Base-by-base conservation (phyloP, 2,329 filamentous ascomycete species). In the Arthrobotrys sinensis region DNA sequence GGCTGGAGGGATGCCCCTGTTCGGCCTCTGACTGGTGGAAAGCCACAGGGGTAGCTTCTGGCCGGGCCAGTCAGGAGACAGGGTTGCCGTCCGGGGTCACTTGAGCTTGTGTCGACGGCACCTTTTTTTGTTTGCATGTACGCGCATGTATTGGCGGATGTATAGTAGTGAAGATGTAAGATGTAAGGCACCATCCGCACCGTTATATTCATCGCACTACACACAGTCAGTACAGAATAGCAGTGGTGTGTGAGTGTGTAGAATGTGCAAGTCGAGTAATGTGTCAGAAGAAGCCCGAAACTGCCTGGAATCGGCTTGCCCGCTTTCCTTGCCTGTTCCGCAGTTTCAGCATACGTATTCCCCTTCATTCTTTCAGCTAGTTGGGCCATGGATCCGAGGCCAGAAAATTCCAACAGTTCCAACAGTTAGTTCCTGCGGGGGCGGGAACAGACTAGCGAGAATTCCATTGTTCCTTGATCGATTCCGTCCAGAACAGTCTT, bases 1-100 rank as follows among this genome's bases (percentile, higher is more conserved):
- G 72, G 72, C 64, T 76, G 72, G 72, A 28, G 55, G 55, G 64
- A 50, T 11, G 28, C 16, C 72, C 63, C 52, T 46, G 24, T 21
- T 50, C 60, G 48, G 60, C 12, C 12, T 52, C 46, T 52, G 24
- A 72, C 52, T 72, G 68, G 68, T 62, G 34, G 50, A 24, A 72
- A 62, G 32, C 43, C 34, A 45, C 68, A 64, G 57, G 68, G 55
- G 57, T 57, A 64, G 60, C 60, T 64, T 46, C 55, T 60, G 55
- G 55, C 34, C 55, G 55, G 36, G 2, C 62, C 62, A 66, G 48
- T 66, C 45, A 48, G 32, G 52, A 40, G 36, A 45, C 62, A 66
- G 14, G 48, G 24, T 40, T 52, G 62, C 62, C 16, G 36, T 38
- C 55, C 55, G 36, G 55, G 55, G 55, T 60, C 55, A 60, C 55